Base-by-base conservation (phyloP, 192 early-diverging fungal species). In the Coemansia sp. region DNA sequence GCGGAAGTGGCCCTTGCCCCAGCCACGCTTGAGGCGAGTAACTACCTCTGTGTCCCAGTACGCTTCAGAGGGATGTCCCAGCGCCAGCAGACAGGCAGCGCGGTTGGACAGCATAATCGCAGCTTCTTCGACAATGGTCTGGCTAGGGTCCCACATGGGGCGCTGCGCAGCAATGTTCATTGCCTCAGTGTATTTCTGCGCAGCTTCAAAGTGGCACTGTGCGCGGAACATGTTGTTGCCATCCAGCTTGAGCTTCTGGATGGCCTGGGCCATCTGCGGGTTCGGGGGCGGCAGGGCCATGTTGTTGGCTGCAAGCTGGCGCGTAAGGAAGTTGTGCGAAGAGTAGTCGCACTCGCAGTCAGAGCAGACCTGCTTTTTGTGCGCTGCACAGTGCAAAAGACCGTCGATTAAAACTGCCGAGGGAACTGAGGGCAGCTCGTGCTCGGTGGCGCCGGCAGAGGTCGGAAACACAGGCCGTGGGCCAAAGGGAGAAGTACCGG, bases 141-240 rank as follows among this genome's bases (percentile, higher is more conserved):
- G 79, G 40, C 76, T 72, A 5, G 88, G 83, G 46, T 90, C 88
- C 88, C 88, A 90, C 43, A 88, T 64, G 15, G 86, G 87, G 34
- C 88, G 66, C 60, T 85, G 82, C 54, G 81, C 83, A 1, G 87
- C 85, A 26, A 93, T 64, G 18, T 85, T 89, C 42, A 96, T 85
- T 6, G 96, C 96, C 62, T 91, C 85, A 18, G 89, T 85, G 78
- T 98, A 98, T 40, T 85, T 83, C 5, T 79, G 71, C 61, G 96
- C 88, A 14, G 96, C 94, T 59, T 90, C 86, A 20, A 79, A 76
- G 62, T 87, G 91, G 31, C 93, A 85, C 62, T 90, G 88, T 11
- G 71, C 80, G 12, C 89, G 90, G 82, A 93, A 92, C 56, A 80
- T 50, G 48, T 88, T 87, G 84, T 98, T 97, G 40, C 95, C 95